Base-by-base conservation (phyloP, 768 basidiomycete genomes). In the Rhodotorula babjevae region DNA sequence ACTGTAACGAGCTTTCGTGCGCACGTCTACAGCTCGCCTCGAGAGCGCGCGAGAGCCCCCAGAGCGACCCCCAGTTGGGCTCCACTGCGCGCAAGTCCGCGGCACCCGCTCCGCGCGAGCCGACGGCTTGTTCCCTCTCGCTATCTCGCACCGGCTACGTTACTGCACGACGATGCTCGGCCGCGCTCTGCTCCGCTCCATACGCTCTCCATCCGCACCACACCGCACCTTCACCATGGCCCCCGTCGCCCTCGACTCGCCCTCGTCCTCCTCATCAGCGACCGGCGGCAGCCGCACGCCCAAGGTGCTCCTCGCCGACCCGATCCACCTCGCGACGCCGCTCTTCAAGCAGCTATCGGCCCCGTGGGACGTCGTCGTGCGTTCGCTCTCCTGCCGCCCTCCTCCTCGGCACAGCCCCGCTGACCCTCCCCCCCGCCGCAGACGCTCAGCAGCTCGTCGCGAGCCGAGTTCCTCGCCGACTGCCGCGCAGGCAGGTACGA, bases 401-500 rank as follows among this genome's bases (percentile, higher is more conserved):
- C 40, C 25, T 18, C 2, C 29, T 56, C 50, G 27, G 21, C 11
- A 33, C 14, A 31, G 27, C 50, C 29, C 18, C 27, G 66, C 31
- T 67, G 58, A 60, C 14, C 6, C 0, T 21, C 27, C 12, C 7
- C 5, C 7, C 18, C 23, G 23, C n/a, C 18, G 50, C n/a, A 88
- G 87, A 79, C 64, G 27, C 83, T 86, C 78, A 85, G 89, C 79
- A 88, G 88, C 12, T 83, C 84, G 27, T 82, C 85, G 76, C 87
- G 91, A 18, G 83, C 85, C 47, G 86, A 88, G 58, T 92, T 95
- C 81, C 83, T 91, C 64, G 82, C 84, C 11, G 87, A 84, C 62
- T 85, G 90, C 65, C 50, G 50, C 25, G 81, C 84, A 58, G 82
- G 85, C 11, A 87, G 87, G 81, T 95, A 92, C 82, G 84, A 84